These are phyloP conservation scores for Pterocarpus macrocarpus DNA, from an alignment of 306 rosid species.

Conservation along the genomic window DNA sequence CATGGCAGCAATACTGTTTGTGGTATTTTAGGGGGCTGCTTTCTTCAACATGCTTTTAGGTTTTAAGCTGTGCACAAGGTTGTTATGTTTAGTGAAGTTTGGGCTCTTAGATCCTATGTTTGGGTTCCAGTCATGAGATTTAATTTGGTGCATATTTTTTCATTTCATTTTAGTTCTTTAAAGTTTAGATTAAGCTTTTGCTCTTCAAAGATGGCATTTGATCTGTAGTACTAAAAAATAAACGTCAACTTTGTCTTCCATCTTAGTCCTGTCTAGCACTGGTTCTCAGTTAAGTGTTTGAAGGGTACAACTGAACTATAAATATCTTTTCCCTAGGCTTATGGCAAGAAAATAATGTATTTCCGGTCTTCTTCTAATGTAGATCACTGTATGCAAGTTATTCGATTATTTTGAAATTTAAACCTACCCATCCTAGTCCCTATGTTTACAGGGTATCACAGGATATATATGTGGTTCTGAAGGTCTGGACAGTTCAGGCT, in stretches of 20 bases:
- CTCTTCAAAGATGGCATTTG: constrained; percentile 8
- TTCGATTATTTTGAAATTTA: constrained; percentile 35
- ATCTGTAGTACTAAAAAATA: constrained; percentile 7
- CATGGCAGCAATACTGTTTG: too few species aligned
- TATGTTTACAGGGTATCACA: constrained; percentile 76
- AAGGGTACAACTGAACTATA: constrained; percentile 7
- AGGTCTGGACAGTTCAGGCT: constrained; percentile 93
- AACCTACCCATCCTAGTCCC: constrained; percentile 40
- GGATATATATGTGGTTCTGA: constrained; percentile 81
- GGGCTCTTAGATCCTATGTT: constrained; percentile 7
- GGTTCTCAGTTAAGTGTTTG: constrained; percentile 19
- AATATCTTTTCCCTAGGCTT: constrained; percentile 7
- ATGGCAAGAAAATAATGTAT: constrained; percentile 35
- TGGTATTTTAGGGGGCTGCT: background rate
- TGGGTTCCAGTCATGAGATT: background rate
- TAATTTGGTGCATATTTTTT: background rate
- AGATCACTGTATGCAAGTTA: constrained; percentile 19
- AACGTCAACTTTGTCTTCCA: background rate
- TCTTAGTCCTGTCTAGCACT: constrained; percentile 33
- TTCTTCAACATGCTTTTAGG: background rate
- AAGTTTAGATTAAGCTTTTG: background rate
- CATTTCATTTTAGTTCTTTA: constrained; percentile 12
- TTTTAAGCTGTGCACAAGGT: constrained; percentile 13
- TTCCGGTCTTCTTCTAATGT: constrained; percentile 30
- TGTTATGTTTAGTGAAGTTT: background rate